phyloP scores from a whole-genome alignment of 2,329 filamentous ascomycete species.

The Alternaria sp. region DNA sequence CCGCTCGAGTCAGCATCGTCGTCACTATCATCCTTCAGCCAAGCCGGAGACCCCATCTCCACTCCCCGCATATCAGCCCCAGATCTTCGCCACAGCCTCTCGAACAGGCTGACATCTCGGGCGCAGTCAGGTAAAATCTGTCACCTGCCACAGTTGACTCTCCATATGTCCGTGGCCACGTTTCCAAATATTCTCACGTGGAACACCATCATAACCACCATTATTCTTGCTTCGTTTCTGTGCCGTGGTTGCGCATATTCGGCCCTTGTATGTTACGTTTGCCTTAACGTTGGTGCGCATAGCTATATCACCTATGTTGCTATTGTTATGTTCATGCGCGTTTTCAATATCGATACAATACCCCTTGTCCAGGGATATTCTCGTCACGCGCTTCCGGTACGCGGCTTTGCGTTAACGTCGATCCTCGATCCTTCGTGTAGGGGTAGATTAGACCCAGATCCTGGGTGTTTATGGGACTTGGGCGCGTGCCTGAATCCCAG shows the following conservation, averaged over 20 bases:
- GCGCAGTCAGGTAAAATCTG: neutral
- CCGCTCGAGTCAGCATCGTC: neutral
- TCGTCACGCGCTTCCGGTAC: neutral
- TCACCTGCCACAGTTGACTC: neutral
- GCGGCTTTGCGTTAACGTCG: neutral
- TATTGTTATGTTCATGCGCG: neutral
- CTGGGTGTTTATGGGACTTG: neutral
- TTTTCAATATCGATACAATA: neutral
- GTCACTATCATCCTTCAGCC: neutral
- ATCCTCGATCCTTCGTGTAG: neutral
- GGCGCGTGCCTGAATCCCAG: neutral
- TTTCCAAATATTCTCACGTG: neutral
- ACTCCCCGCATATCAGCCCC: conserved; percentile 7
- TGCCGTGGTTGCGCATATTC: neutral
- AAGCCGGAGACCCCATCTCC: neutral
- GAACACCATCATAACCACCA: neutral
- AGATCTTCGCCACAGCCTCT: neutral
- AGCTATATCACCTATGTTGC: neutral
- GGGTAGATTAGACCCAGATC: neutral
- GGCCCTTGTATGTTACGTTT: neutral
- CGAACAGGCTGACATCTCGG: neutral
- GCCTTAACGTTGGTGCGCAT: neutral
- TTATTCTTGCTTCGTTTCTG: neutral
- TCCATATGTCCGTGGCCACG: neutral
- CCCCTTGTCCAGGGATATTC: neutral